Conservation (phyloP, 768 basidiomycete species). For the Hericium erinaceus region DNA sequence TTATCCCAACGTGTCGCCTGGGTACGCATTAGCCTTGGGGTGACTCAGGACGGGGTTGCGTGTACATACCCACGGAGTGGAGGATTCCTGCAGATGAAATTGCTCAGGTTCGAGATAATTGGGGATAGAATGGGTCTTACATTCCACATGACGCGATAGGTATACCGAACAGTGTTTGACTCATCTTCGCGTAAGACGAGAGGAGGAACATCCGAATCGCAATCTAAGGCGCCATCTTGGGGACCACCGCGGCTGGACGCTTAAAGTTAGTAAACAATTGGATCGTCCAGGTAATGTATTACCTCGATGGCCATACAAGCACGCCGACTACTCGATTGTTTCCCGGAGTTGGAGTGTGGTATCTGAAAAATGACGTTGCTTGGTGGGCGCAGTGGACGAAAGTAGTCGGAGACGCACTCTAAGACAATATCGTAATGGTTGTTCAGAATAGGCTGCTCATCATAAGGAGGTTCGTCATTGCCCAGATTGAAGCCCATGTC, state of each 20-base stretch:
- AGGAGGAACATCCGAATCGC: constrained; percentile 37
- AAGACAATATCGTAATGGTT: constrained; percentile 90
- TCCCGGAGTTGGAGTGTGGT: constrained; percentile 62
- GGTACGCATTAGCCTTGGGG: not conserved
- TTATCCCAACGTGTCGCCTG: constrained; percentile 95
- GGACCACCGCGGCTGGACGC: constrained; percentile 51
- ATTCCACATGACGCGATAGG: constrained; percentile 83
- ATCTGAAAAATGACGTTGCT: constrained; percentile 36
- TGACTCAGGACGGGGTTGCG: not conserved
- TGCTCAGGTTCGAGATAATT: not conserved
- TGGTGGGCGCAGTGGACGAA: not conserved
- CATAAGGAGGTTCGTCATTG: constrained; percentile 46
- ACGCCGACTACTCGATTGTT: constrained; percentile 89
- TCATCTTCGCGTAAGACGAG: constrained; percentile 54
- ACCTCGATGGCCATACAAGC: constrained; percentile 69
- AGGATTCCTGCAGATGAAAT: constrained; percentile 52
- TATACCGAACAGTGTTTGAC: constrained; percentile 65
- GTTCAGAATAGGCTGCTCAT: constrained; percentile 62
- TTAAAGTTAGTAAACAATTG: not conserved
- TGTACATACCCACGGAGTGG: constrained; percentile 65
- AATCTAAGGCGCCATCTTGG: constrained; percentile 43
- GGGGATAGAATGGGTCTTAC: constrained; percentile 31
- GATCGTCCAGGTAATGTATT: not conserved
- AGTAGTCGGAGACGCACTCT: constrained; percentile 33
- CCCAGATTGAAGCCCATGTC: constrained; percentile 96